Evolutionary conservation across 1,284 basidiomycete species (phyloP).

Genomic region (Macrocybe sp.): DNA sequence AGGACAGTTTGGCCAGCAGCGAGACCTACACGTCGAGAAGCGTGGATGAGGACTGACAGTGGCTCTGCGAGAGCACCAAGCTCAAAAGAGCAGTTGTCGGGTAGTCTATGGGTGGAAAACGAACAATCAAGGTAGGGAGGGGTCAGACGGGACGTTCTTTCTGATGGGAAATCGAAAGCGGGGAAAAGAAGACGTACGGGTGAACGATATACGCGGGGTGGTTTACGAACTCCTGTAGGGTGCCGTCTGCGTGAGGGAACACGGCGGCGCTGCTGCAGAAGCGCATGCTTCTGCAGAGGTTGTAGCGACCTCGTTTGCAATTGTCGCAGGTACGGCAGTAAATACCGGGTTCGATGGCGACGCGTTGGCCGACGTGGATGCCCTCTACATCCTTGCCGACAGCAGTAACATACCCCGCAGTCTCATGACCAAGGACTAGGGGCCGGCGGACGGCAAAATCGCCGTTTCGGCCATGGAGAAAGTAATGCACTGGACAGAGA

Average conservation of each 20-base stretch:
- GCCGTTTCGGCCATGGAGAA: conserved; percentile 83
- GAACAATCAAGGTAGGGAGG: too few relatives aligned
- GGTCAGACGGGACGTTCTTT: too few relatives aligned
- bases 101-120: conserved; percentile 48
- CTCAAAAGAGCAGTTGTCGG: conserved; percentile 70
- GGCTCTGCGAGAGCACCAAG: conserved; percentile 89
- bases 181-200: conserved; percentile 53
- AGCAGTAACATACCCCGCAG: conserved; percentile 77
- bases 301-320: conserved; percentile 81
- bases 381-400: conserved; percentile 62
- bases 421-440: conserved; percentile 90
- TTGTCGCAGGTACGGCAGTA: conserved; percentile 73
- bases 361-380: conserved; percentile 79
- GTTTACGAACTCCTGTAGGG: conserved; percentile 83
- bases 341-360: conserved; percentile 92
- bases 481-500: conserved; percentile 74
- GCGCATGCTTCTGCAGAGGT: conserved; percentile 86
- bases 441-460: conserved; percentile 83
- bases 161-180: conserved; percentile 2
- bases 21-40: conserved; percentile 66
- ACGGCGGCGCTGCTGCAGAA: conserved; percentile 90
- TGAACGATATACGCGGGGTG: conserved; percentile 84
- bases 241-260: conserved; percentile 91
- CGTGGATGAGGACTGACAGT: conserved; percentile 86
- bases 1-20: conserved; percentile 66